Conservation (phyloP, 1,284 basidiomycete genomes). For the Ganoderma leucocontextum region DNA sequence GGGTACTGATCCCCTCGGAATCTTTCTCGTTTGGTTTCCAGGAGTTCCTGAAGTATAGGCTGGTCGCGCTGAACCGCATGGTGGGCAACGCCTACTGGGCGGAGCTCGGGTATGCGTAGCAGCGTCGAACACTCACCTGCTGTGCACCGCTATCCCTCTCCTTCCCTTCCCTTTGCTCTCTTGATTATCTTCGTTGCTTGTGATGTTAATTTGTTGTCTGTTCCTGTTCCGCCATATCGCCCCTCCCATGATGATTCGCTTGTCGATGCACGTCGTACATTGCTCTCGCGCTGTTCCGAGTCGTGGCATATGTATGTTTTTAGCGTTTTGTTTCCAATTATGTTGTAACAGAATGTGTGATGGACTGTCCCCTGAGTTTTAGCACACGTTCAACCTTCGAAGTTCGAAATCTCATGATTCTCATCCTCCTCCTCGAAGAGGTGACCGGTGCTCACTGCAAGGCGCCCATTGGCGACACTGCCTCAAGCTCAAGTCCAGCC, state of each 20-base stretch:
- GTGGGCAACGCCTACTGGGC: not conserved
- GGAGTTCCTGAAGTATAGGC: conserved; percentile 4
- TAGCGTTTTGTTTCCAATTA: not conserved
- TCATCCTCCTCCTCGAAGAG: too few species aligned
- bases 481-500: too few species aligned
- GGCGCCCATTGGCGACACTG: too few species aligned
- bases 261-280: conserved; percentile 6
- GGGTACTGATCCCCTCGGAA: not conserved
- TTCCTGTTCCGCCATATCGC: not conserved
- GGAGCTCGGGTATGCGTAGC: not conserved
- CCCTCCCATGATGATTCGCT: not conserved
- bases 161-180: not conserved
- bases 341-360: not conserved
- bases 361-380: too few species aligned
- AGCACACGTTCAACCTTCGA: too few species aligned
- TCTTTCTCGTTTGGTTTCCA: not conserved
- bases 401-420: too few species aligned
- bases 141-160: not conserved
- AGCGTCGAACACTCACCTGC: not conserved
- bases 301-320: not conserved
- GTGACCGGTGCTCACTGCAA: too few species aligned
- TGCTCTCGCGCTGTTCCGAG: not conserved
- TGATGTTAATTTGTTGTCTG: not conserved
- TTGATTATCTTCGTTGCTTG: not conserved
- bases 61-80: conserved; percentile 3